Conservation (phyloP, 352 stramenopile species). For the Globisporangium paroecandrum region DNA sequence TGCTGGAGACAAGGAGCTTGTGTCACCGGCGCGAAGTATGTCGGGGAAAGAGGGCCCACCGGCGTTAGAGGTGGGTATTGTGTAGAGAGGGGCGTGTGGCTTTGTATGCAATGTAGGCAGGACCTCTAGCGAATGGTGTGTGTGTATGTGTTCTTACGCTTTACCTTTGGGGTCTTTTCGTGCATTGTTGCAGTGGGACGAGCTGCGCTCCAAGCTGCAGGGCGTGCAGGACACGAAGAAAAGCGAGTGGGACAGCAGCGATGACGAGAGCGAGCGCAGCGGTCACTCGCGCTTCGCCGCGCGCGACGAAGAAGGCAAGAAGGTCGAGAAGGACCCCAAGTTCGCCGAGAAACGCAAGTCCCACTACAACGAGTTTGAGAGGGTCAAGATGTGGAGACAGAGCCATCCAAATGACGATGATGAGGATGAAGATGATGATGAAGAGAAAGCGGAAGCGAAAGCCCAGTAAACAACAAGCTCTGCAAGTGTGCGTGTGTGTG, state of each 20-base stretch:
- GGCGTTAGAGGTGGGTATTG: slow-evolving; percentile 29
- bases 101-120: not conserved
- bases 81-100: not conserved
- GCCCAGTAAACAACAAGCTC: not conserved
- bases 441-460: slow-evolving; percentile 1
- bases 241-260: slow-evolving; percentile 61
- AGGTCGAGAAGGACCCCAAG: slow-evolving; percentile 58
- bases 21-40: slow-evolving; percentile 48
- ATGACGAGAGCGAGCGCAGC: slow-evolving; percentile 28
- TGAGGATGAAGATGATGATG: slow-evolving; percentile 1
- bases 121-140: not conserved
- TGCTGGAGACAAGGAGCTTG: slow-evolving; percentile 25
- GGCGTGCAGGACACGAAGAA: slow-evolving; percentile 38
- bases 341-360: slow-evolving; percentile 74
- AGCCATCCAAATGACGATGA: slow-evolving; percentile 27
- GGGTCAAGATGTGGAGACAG: slow-evolving; percentile 65
- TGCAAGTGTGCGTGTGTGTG: not conserved
- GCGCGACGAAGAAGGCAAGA: slow-evolving; percentile 56
- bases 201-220: slow-evolving; percentile 67
- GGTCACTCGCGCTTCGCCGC: slow-evolving; percentile 25
- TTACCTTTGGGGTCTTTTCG: not conserved
- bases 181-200: slow-evolving; percentile 41
- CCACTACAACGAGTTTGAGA: slow-evolving; percentile 85
- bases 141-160: not conserved
- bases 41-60: slow-evolving; percentile 41